phyloP scores from a whole-genome alignment of 2,329 filamentous ascomycete species.

The Calonectria hawksworthii region DNA sequence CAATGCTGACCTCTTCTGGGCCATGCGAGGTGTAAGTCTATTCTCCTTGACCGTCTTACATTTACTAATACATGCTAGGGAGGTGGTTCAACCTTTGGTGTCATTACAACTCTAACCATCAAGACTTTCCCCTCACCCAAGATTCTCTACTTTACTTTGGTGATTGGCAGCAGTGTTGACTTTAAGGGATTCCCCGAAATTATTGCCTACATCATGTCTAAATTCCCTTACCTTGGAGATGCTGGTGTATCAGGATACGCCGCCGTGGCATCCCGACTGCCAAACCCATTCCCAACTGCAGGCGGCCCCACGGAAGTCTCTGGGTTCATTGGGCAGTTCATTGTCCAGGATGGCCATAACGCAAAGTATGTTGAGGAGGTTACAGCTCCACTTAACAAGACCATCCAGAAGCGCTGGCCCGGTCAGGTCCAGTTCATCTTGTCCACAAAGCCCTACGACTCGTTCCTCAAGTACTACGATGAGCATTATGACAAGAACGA shows the following conservation, averaged over 20 bases:
- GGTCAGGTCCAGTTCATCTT: constrained; percentile 38
- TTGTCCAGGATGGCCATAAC: constrained; percentile 54
- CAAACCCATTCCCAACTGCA: constrained; percentile 54
- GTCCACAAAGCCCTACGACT: constrained; percentile 42
- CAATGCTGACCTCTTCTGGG: constrained; percentile 74
- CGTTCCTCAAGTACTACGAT: constrained; percentile 55
- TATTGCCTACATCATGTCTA: constrained; percentile 60
- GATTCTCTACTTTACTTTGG: constrained; percentile 43
- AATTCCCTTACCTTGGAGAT: constrained; percentile 62
- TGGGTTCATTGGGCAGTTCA: constrained; percentile 51
- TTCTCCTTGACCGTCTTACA: fast-evolving
- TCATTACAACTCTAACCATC: constrained; percentile 70
- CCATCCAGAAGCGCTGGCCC: constrained; percentile 55
- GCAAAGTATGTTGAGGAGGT: constrained; percentile 43
- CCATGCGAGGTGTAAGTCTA: constrained; percentile 66
- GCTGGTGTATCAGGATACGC: constrained; percentile 67
- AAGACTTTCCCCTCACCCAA: constrained; percentile 62
- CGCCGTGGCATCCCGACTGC: constrained; percentile 51
- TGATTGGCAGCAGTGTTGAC: constrained; percentile 43
- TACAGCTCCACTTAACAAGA: constrained; percentile 53
- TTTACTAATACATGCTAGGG: constrained; percentile 53
- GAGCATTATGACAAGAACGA: constrained; percentile 51
- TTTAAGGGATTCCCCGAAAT: constrained; percentile 59
- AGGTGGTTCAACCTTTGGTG: constrained; percentile 72
- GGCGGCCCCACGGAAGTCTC: constrained; percentile 49